A percentile compares a stretch with the other conserved stretches of the same genome.
phyloP scores from a whole-genome alignment of 108 stramenopile species.

The Craspedostauros australis region DNA sequence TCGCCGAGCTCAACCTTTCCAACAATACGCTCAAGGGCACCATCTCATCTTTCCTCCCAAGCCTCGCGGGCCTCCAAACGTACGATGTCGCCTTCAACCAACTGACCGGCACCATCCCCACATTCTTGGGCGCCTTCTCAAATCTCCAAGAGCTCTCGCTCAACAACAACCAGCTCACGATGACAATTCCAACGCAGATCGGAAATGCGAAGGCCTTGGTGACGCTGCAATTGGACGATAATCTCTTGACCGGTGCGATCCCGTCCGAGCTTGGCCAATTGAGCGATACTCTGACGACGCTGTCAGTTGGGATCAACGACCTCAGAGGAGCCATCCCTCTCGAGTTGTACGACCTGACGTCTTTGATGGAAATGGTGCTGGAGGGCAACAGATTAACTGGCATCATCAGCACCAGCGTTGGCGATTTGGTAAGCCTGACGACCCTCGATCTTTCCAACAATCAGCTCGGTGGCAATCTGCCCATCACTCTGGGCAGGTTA shows the following conservation, averaged over 20 bases:
- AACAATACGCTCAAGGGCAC: slow-evolving; percentile 14
- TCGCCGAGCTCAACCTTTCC: background rate
- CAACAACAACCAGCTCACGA: slow-evolving; percentile 16
- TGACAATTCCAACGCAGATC: slow-evolving; percentile 10
- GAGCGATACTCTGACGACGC: no score
- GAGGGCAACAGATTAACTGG: no score
- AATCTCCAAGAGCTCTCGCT: slow-evolving; percentile 39
- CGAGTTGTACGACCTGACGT: no score
- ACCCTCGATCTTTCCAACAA: slow-evolving; percentile 17
- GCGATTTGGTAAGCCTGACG: slow-evolving; percentile 7
- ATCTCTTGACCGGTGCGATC: slow-evolving; percentile 46
- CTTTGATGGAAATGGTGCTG: no score
- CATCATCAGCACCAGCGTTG: no score
- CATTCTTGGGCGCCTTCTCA: background rate
- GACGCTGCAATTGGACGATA: slow-evolving; percentile 42
- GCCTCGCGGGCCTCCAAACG: background rate
- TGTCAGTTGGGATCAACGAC: no score
- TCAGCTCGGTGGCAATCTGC: slow-evolving; percentile 14
- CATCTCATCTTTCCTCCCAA: slow-evolving; percentile 3
- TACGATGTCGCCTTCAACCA: slow-evolving; percentile 1
- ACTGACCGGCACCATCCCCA: slow-evolving; percentile 18
- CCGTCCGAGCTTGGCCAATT: slow-evolving; percentile 16
- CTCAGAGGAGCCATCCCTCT: no score
- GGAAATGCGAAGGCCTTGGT: slow-evolving; percentile 24
- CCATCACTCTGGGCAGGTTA: slow-evolving; percentile 2